Conservation (phyloP, 1,284 basidiomycete genomes). For the Trichosporon coremiiforme region DNA sequence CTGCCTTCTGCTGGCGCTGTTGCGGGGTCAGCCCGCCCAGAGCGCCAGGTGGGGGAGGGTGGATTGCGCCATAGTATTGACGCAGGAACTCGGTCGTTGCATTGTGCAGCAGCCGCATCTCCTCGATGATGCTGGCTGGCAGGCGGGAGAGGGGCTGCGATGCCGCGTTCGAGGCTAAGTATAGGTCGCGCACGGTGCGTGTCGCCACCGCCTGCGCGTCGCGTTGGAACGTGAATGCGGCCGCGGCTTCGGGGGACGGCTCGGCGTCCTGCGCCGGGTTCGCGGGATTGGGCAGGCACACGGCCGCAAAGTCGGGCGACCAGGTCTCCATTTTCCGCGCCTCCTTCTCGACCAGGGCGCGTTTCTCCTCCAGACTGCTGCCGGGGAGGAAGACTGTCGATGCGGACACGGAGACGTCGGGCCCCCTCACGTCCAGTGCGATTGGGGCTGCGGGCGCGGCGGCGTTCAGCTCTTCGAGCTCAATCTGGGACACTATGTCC, state of each 20-base stretch:
- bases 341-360: slow-evolving; percentile 45
- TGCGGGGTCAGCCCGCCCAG: slow-evolving; percentile 41
- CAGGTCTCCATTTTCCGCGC: slow-evolving; percentile 28
- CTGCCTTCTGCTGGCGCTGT: slow-evolving; percentile 67
- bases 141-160: slow-evolving; percentile 66
- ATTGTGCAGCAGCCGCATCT: slow-evolving; percentile 85
- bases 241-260: slow-evolving; percentile 27
- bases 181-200: slow-evolving; percentile 45
- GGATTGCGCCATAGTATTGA: slow-evolving; percentile 89
- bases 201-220: slow-evolving; percentile 42
- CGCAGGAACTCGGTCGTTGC: slow-evolving; percentile 93
- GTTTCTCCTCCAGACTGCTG: slow-evolving; percentile 63
- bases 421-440: slow-evolving; percentile 68
- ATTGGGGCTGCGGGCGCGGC: slow-evolving; percentile 68
- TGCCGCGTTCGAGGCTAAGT: slow-evolving; percentile 44
- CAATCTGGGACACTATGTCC: slow-evolving; percentile 68
- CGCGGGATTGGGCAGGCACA: slow-evolving; percentile 43
- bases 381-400: slow-evolving; percentile 43
- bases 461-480: slow-evolving; percentile 81
- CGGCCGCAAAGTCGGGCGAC: slow-evolving; percentile 35
- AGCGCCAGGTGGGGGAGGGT: slow-evolving; percentile 69
- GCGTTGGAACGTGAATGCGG: slow-evolving; percentile 41
- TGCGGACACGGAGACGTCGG: slow-evolving; percentile 32
- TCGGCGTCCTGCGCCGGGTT: slow-evolving; percentile 26
- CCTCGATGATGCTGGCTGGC: slow-evolving; percentile 72